Conservation (phyloP, 2,329 filamentous ascomycete species). For the Nemania sp. region DNA sequence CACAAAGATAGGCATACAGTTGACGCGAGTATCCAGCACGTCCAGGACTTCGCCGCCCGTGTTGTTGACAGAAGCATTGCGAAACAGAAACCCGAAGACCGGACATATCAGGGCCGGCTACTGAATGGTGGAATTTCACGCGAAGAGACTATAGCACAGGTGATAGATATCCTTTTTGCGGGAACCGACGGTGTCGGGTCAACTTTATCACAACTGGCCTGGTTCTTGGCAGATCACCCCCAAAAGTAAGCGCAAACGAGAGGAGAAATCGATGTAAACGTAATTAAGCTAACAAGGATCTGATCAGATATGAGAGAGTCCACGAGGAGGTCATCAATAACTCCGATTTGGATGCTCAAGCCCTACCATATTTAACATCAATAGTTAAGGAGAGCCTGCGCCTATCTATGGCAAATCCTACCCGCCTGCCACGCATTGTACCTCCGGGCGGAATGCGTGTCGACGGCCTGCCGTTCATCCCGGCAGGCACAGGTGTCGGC, state of each 20-base stretch:
- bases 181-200: conserved; percentile 2
- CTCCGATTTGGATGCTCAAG: neutral
- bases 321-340: conserved; percentile 2
- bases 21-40: neutral
- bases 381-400: conserved; percentile 16
- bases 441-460: conserved; percentile 10
- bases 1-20: neutral
- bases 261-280: neutral
- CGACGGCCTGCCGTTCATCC: conserved; percentile 13
- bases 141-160: conserved; percentile 9
- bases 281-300: neutral
- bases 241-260: conserved; percentile 1
- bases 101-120: conserved; percentile 6
- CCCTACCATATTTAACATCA: conserved; percentile 11
- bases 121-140: conserved; percentile 2
- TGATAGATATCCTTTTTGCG: conserved; percentile 5
- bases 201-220: neutral
- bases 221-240: neutral
- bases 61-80: neutral
- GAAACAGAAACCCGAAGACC: neutral
- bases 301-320: conserved; percentile 6
- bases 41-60: conserved; percentile 1
- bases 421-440: conserved; percentile 5
- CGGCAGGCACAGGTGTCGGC: conserved; percentile 13
- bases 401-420: neutral